Percentiles rank a stretch among this genome's conserved stretches.
Evolutionary conservation across 371 early-diverging fungal genomes (phyloP).

Genomic region (Mucor racemosus): DNA sequence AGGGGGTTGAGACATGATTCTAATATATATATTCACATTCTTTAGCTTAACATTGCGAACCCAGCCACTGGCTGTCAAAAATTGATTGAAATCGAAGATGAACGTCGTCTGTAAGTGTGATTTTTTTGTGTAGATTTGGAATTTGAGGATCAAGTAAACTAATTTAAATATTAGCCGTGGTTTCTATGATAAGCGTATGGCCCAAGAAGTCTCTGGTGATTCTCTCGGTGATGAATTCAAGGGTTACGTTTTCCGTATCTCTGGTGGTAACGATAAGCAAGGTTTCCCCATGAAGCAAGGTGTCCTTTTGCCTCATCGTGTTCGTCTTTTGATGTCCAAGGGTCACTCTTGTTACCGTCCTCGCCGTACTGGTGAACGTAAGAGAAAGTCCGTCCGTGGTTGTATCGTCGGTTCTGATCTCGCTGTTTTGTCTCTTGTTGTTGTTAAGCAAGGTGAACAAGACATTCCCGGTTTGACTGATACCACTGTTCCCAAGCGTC

Average conservation of each 20-base stretch:
- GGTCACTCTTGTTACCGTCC: conserved; percentile 99
- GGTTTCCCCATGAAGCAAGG: conserved; percentile 99
- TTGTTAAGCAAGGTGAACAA: conserved; percentile 96
- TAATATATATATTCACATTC: neutral
- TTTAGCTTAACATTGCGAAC: conserved; percentile 85
- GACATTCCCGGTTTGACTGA: conserved; percentile 98
- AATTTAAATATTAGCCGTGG: conserved; percentile 69
- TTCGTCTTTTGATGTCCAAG: conserved; percentile 93
- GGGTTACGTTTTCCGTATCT: conserved; percentile 98
- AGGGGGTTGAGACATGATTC: neutral
- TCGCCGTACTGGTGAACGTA: conserved; percentile 97
- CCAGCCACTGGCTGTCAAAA: conserved; percentile 98
- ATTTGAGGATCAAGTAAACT: neutral
- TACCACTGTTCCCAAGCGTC: conserved; percentile 88
- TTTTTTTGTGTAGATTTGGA: neutral
- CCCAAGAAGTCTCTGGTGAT: conserved; percentile 96
- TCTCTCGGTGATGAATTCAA: conserved; percentile 98
- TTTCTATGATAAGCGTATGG: conserved; percentile 98
- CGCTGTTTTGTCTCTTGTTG: conserved; percentile 91
- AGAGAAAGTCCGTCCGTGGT: conserved; percentile 99
- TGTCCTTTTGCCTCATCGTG: conserved; percentile 93
- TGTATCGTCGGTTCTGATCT: conserved; percentile 98
- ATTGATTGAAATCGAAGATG: conserved; percentile 94
- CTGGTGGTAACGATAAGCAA: conserved; percentile 99
- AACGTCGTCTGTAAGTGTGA: conserved; percentile 80